Conservation (phyloP, 345 rosid species). For the Dovyalis caffra region DNA sequence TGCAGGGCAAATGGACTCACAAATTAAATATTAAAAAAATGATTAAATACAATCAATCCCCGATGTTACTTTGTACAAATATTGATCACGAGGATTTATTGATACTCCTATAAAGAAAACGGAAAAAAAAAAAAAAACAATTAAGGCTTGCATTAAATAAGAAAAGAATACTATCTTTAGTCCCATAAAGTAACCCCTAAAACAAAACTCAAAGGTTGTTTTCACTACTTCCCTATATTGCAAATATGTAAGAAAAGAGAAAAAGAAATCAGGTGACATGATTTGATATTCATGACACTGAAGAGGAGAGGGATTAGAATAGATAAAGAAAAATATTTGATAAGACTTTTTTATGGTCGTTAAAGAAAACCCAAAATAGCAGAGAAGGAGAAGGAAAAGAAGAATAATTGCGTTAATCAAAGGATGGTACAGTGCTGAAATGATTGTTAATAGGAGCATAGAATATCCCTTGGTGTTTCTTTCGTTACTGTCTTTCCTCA, state of each 20-base stretch:
- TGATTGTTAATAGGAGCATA: constrained; percentile 27
- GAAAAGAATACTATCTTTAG: neutral
- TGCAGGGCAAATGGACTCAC: constrained; percentile 13
- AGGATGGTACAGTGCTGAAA: constrained; percentile 21
- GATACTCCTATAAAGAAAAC: too few relatives aligned
- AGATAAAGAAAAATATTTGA: constrained; percentile 7
- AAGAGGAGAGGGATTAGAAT: neutral
- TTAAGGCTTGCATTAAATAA: neutral
- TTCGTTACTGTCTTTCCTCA: constrained; percentile 9
- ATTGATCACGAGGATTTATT: too few relatives aligned
- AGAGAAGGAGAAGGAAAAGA: neutral
- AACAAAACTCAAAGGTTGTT: neutral
- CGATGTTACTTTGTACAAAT: neutral
- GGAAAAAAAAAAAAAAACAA: too few relatives aligned
- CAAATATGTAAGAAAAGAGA: neutral
- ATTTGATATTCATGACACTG: neutral
- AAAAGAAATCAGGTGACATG: neutral
- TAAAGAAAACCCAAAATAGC: constrained; percentile 13
- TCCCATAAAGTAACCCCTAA: neutral
- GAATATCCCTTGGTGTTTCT: constrained; percentile 28
- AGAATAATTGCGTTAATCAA: constrained; percentile 32
- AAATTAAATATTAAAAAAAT: neutral
- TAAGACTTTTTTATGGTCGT: constrained; percentile 22
- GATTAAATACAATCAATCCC: neutral
- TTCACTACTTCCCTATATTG: neutral